phyloP scores from a whole-genome alignment of 768 basidiomycete genomes.

The Mycena maculata region DNA sequence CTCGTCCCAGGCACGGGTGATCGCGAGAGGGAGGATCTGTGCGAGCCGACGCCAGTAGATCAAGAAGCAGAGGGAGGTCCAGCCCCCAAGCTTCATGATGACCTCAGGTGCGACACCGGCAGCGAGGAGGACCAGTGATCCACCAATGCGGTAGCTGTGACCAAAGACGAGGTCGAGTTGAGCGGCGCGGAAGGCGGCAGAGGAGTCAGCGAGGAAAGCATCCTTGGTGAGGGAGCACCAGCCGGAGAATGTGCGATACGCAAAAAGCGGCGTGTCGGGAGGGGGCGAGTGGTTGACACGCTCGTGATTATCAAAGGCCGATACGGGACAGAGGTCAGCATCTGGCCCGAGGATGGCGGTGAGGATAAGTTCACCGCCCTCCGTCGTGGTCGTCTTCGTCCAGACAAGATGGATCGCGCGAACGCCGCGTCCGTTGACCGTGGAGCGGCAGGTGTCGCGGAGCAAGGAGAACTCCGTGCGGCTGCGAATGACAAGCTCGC shows the following conservation, averaged over 20 bases:
- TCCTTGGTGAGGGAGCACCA: no score
- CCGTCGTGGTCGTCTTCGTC: not conserved
- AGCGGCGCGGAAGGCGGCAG: no score
- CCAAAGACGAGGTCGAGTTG: no score
- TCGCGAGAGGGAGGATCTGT: no score
- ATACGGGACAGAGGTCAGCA: not conserved
- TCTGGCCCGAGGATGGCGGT: not conserved
- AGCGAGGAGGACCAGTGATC: not conserved
- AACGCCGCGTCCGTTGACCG: not conserved
- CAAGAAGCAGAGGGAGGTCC: no score
- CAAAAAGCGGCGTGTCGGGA: no score
- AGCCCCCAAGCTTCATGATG: no score
- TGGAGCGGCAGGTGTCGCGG: not conserved
- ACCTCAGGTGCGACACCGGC: not conserved
- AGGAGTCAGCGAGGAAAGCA: no score
- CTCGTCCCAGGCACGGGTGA: no score
- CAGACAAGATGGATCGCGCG: not conserved
- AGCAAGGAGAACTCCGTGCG: not conserved
- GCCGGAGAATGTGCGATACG: no score
- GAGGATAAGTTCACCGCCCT: not conserved
- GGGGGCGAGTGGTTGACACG: no score
- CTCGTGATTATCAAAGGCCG: not conserved
- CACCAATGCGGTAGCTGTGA: slow-evolving; percentile 11
- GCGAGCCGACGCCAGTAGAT: no score
- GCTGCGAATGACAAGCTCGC: not conserved